Evolutionary conservation across 1,284 basidiomycete genomes (phyloP).

Genomic region (Ceratobasidium sp.): DNA sequence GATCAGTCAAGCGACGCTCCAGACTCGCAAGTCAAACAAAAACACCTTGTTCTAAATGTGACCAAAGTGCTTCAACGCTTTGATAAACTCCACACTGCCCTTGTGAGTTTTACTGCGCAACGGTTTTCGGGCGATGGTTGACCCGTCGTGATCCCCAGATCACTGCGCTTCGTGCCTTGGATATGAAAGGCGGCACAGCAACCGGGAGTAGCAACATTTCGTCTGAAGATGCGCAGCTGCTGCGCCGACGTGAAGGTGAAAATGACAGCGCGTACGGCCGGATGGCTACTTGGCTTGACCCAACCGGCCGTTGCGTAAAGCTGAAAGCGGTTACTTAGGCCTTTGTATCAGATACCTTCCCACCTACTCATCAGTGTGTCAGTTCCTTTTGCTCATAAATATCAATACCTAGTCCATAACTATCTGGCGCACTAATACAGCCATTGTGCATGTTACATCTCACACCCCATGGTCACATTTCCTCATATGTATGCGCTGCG

Average conservation of each 20-base stretch:
- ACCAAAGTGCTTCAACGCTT: slow-evolving; percentile 32
- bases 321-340: not conserved
- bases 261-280: slow-evolving; percentile 31
- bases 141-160: not conserved
- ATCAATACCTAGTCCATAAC: no score
- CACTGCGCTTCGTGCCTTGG: slow-evolving; percentile 22
- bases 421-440: no score
- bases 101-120: slow-evolving; percentile 3
- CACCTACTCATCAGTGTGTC: no score
- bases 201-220: slow-evolving; percentile 2
- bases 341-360: no score
- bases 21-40: slow-evolving; percentile 1
- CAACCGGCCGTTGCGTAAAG: slow-evolving; percentile 21
- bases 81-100: slow-evolving; percentile 33
- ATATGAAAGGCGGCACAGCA: slow-evolving; percentile 15
- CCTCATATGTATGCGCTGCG: no score
- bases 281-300: slow-evolving; percentile 38
- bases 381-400: no score
- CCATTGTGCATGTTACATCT: no score
- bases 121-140: not conserved
- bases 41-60: slow-evolving; percentile 27
- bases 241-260: slow-evolving; percentile 28
- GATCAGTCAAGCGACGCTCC: slow-evolving; percentile 4
- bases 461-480: no score
- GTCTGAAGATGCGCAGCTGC: slow-evolving; percentile 20